Evolutionary conservation across 1,139 yeast species (phyloP).

Genomic region (Starmera stellimalicola): DNA sequence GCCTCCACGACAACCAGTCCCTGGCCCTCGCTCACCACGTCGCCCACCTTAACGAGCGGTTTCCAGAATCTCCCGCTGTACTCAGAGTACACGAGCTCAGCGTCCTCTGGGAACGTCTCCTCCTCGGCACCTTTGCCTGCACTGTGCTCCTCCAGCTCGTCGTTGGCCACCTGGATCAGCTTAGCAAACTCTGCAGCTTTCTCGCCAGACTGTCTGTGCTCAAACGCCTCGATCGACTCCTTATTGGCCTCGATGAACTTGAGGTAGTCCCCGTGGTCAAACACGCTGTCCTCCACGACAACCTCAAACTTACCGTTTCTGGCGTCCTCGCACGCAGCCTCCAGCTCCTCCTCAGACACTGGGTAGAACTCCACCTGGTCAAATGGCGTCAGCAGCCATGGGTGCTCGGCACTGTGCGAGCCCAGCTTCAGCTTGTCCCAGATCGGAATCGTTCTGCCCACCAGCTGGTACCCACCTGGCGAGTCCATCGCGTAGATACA

Average conservation of each 20-base stretch:
- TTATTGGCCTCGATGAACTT: constrained; percentile 70
- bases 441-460: constrained; percentile 93
- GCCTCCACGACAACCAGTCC: constrained; percentile 89
- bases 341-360: constrained; percentile 76
- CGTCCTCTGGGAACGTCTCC: constrained; percentile 59
- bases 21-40: constrained; percentile 61
- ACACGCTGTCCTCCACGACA: constrained; percentile 65
- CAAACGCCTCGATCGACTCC: constrained; percentile 64
- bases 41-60: constrained; percentile 76
- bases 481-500: constrained; percentile 97
- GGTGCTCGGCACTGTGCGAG: constrained; percentile 50
- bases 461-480: constrained; percentile 97
- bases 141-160: constrained; percentile 49
- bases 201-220: constrained; percentile 62
- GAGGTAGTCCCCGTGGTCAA: constrained; percentile 73
- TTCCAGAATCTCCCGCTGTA: constrained; percentile 97
- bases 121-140: constrained; percentile 32
- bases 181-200: constrained; percentile 77
- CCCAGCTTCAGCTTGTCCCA: constrained; percentile 92
- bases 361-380: constrained; percentile 95
- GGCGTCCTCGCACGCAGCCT: constrained; percentile 59
- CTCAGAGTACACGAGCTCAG: constrained; percentile 83
- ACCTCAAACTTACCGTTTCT: constrained; percentile 74
- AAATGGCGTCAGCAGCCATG: constrained; percentile 87
- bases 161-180: constrained; percentile 75